Percentiles rank a stretch among this genome's conserved stretches.
These are phyloP conservation scores for Coemansia sp. DNA, from an alignment of 192 early-diverging fungal genomes.

Conservation along the genomic window DNA sequence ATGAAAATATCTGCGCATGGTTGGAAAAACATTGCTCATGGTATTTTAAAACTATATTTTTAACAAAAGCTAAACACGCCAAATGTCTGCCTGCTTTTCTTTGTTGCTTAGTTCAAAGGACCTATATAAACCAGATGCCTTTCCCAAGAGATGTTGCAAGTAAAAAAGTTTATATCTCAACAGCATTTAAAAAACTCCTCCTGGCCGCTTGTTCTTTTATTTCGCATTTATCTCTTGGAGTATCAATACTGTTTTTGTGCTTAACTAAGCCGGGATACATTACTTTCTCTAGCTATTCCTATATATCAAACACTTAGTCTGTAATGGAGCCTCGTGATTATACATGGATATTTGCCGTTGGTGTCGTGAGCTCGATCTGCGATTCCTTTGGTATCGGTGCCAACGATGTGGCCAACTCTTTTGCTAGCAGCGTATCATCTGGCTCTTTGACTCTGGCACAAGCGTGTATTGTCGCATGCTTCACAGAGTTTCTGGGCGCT, in stretches of 20 bases:
- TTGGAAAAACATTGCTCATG: neutral
- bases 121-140: neutral
- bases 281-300: neutral
- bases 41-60: neutral
- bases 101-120: neutral
- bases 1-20: too few species aligned
- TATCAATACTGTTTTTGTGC: neutral
- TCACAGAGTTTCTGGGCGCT: slow-evolving; percentile 81
- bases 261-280: neutral
- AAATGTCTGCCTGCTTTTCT: neutral
- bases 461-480: slow-evolving; percentile 75
- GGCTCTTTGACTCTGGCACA: slow-evolving; percentile 73
- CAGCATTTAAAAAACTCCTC: neutral
- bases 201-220: neutral
- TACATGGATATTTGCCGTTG: slow-evolving; percentile 69
- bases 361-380: slow-evolving; percentile 63
- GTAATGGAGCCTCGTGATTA: slow-evolving; percentile 59
- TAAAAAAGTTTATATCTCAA: neutral
- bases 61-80: neutral
- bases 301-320: neutral
- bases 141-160: neutral
- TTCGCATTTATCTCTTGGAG: neutral
- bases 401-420: slow-evolving; percentile 89
- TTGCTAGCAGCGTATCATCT: slow-evolving; percentile 82
- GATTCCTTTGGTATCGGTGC: slow-evolving; percentile 82